Evolutionary conservation across 2,329 filamentous ascomycete species (phyloP), one percentile per base, ranked within the genome.

Genomic region (Penicillium sp.): DNA sequence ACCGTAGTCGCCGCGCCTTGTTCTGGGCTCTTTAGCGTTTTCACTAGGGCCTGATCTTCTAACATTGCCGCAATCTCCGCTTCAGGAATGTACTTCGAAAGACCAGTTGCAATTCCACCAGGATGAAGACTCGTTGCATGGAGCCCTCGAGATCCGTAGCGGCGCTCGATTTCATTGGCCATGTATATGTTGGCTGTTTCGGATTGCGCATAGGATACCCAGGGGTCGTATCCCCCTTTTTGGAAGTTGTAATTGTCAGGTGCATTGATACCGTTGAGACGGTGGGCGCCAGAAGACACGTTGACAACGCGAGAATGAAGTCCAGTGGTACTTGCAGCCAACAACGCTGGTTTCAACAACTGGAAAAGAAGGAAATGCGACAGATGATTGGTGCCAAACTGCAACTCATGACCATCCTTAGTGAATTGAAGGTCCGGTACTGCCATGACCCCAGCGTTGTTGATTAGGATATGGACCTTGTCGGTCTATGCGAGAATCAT

Each of bases 361-460:
- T 81, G 72, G 56, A 82, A 80, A 12, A 85, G 73, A 0, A 84
- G 73, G 69, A 84, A 85, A 59, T 83, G 79, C 7, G 70, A 75
- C 1, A 86, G 68, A 61, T 85, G 77, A 63, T 84, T 84, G 6
- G 74, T 78, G 29, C 75, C 81, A 56, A 85, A 79, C 53, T 84
- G 81, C 0, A 65, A 64, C 59, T 85, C 82, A 59, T 77, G 77
- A 22, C 79, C 79, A 57, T 82, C 79, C 20, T 60, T 59, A 1
- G 78, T 82, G n/a, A n/a, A n/a, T 27, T 8, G 26, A 8, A 4
- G 5, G 5, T 27, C 26, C 26, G 26, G 26, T 5, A 4, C 4
- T 27, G 26, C 26, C 26, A 27, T 27, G 5, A 27, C 26, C 8
- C 26, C 26, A 8, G 26, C 26, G 8, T 27, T 27, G 4, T 27